Percentiles rank a stretch among this genome's conserved stretches.
These are phyloP conservation scores for Grigorovia humatica DNA, from an alignment of 805 yeast species.

Conservation along the genomic window DNA sequence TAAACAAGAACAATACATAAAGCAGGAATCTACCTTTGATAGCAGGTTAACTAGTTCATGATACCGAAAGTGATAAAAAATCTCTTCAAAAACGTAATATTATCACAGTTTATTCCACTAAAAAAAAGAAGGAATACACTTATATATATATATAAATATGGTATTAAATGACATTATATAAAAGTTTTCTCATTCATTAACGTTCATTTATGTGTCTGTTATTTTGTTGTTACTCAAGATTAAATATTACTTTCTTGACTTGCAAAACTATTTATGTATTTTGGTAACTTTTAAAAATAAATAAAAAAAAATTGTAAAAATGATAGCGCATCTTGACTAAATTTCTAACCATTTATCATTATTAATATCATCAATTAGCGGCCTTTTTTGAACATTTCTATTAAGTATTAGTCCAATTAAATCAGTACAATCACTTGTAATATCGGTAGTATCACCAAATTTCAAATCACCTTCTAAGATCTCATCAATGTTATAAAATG, in stretches of 20 bases:
- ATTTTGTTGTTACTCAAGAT: neutral
- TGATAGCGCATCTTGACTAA: neutral
- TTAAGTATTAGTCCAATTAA: conserved; percentile 57
- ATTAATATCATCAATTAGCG: conserved; percentile 60
- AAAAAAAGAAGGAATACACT: too few relatives aligned
- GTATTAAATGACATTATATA: neutral
- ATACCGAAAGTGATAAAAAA: too few relatives aligned
- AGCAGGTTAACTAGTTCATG: neutral
- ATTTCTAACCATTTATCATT: conserved; percentile 59
- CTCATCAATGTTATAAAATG: conserved; percentile 91
- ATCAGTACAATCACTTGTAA: conserved; percentile 49
- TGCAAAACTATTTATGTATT: too few relatives aligned
- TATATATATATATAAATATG: neutral
- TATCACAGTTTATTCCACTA: too few relatives aligned
- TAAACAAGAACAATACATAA: neutral
- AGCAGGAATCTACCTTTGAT: neutral
- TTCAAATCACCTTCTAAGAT: conserved; percentile 83
- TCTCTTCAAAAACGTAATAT: too few relatives aligned
- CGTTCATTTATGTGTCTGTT: neutral
- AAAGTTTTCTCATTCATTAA: neutral
- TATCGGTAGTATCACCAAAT: conserved; percentile 29
- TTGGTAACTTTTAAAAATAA: neutral
- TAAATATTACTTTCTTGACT: neutral
- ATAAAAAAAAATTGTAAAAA: neutral
- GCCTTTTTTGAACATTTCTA: conserved; percentile 58